These are phyloP conservation scores for Fraxinus velutina DNA, from an alignment of 305 asterid genomes.

Conservation along the genomic window DNA sequence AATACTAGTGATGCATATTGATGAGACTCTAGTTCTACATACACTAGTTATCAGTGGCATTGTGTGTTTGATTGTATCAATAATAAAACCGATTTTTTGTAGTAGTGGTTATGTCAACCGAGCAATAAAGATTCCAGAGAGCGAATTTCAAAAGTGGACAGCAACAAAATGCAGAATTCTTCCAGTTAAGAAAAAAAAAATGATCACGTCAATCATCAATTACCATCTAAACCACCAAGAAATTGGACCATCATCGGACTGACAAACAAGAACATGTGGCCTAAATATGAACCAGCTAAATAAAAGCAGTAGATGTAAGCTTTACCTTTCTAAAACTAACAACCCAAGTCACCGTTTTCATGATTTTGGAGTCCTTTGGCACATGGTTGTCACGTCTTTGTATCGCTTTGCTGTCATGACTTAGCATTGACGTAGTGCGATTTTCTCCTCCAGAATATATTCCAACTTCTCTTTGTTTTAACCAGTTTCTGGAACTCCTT, in stretches of 20 bases:
- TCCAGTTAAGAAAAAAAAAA: background rate
- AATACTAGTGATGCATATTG: background rate
- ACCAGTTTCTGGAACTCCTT: conserved; percentile 63
- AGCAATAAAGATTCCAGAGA: background rate
- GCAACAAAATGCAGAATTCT: background rate
- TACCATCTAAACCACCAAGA: background rate
- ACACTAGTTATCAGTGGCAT: background rate
- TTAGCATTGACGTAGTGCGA: conserved; percentile 25
- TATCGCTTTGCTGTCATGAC: conserved; percentile 23
- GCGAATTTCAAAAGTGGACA: background rate
- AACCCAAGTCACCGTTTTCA: background rate
- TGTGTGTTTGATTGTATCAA: background rate
- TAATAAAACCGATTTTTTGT: background rate
- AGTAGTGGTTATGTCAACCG: background rate
- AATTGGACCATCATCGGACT: background rate
- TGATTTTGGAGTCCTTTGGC: conserved; percentile 18
- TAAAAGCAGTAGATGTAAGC: background rate
- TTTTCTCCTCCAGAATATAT: conserved; percentile 66
- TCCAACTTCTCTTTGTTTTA: conserved; percentile 68
- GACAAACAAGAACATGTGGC: background rate
- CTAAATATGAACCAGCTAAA: background rate
- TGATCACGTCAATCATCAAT: background rate
- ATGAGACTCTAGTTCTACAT: background rate
- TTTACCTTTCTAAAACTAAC: background rate
- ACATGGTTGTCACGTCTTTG: background rate